Percentiles rank a stretch among this genome's conserved stretches.
These are phyloP conservation scores for Pugionium dolabratum DNA, from an alignment of 345 rosid genomes.

Conservation along the genomic window DNA sequence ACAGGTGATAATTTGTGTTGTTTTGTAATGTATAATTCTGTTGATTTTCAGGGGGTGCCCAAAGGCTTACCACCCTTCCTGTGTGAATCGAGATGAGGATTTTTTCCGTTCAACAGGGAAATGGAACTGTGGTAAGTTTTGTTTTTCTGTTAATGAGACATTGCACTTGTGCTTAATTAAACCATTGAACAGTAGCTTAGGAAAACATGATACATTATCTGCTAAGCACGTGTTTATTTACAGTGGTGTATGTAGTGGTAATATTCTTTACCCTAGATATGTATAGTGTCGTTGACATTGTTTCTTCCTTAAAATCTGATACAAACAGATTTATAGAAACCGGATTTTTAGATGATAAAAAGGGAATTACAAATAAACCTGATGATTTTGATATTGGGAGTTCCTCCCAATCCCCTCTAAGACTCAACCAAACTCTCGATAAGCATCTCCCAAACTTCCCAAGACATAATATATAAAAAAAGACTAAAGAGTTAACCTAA, in stretches of 20 bases:
- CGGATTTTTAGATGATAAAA: no score
- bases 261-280: slow-evolving; percentile 4
- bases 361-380: no score
- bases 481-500: no score
- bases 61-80: slow-evolving; percentile 92
- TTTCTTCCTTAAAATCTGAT: not conserved
- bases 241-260: slow-evolving; percentile 18
- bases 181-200: slow-evolving; percentile 19
- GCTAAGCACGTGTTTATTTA: slow-evolving; percentile 14
- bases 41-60: slow-evolving; percentile 82
- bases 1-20: slow-evolving; percentile 7
- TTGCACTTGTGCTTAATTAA: slow-evolving; percentile 18
- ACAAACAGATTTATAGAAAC: no score
- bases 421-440: no score
- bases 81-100: slow-evolving; percentile 88
- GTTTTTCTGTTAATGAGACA: slow-evolving; percentile 15
- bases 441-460: no score
- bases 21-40: slow-evolving; percentile 10
- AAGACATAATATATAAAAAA: no score
- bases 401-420: no score
- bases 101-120: slow-evolving; percentile 82
- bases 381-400: no score
- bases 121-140: slow-evolving; percentile 94
- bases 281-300: slow-evolving; percentile 3
- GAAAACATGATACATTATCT: slow-evolving; percentile 7